Evolutionary conservation across 306 rosid species (phyloP), one percentile per base, ranked within the genome.

Genomic region (Inga oerstediana): DNA sequence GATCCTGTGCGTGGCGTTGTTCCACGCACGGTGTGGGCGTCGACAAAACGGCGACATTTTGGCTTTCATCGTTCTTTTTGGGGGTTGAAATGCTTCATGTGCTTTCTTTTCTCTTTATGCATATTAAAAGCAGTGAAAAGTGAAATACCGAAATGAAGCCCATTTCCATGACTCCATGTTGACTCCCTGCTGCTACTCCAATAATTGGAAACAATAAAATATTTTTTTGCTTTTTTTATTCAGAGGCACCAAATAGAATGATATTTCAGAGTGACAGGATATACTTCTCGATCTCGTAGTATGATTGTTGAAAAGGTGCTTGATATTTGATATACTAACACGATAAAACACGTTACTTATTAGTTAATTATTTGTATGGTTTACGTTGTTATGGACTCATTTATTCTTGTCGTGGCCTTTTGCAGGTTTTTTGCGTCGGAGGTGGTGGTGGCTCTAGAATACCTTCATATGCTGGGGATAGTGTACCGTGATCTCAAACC

Each of bases 391-490:
- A 7, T 56, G 8, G 64, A 30, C 14, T 5, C 19, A 65, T 65
- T 65, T 30, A 14, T 19, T 65, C 20, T 32, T 32, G n/a, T 32
- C 43, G 16, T 65, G 70, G 43, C 39, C 54, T 46, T 78, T 58
- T 49, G 13, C 93, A 93, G 97, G 84, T 93, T 93, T 86, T 93
- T 92, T 32, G 97, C 93, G 19, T 89, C 97, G 10, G 98, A 93
- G 85, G 94, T 93, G 51, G 80, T 93, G 58, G 92, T 92, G 72
- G 94, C 98, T 58, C 77, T 93, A 8, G 98, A 93, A 77, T 93
- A 93, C 85, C 98, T 93, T 81, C 98, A 93, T 91, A 93, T 93
- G 98, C n/a, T 91, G 88, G 98, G 98, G 56, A 91, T 93, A 59
- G 94, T 93, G 46, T 93, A 93, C 78, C 98, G 98, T 75, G 98